Evolutionary conservation across 331 rosid genomes (phyloP).

Genomic region (Cucumis variabilis): DNA sequence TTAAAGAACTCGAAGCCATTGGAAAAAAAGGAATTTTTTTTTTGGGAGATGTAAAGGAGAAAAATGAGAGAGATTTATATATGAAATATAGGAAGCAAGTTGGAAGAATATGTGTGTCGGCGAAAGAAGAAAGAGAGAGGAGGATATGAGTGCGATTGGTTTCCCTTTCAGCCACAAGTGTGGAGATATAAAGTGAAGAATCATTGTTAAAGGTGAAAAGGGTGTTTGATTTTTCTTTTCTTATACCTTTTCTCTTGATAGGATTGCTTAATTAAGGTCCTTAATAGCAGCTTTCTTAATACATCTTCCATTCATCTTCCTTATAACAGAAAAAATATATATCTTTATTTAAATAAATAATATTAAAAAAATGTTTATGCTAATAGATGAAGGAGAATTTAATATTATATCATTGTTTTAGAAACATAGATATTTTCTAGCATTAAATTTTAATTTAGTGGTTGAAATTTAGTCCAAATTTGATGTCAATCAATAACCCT

Average conservation of each 20-base stretch:
- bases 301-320: no score
- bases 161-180: slow-evolving; percentile 25
- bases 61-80: not conserved
- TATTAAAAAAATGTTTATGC: no score
- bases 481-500: no score
- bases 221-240: not conserved
- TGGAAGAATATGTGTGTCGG: slow-evolving; percentile 28
- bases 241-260: not conserved
- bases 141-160: slow-evolving; percentile 13
- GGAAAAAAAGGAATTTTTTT: no score
- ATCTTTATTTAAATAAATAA: no score
- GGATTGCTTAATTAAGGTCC: not conserved
- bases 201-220: not conserved
- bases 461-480: no score
- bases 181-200: slow-evolving; percentile 29
- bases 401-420: no score
- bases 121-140: slow-evolving; percentile 1
- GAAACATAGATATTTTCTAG: no score
- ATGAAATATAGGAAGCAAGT: slow-evolving; percentile 11
- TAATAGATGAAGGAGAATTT: no score
- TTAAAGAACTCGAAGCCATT: slow-evolving; percentile 27
- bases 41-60: not conserved
- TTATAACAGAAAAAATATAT: no score
- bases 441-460: no score
- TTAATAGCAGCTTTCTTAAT: no score